Evolutionary conservation across 2,329 filamentous ascomycete genomes (phyloP), one percentile per base, ranked within the genome.

Genomic region (Penicillium brevicompactum): DNA sequence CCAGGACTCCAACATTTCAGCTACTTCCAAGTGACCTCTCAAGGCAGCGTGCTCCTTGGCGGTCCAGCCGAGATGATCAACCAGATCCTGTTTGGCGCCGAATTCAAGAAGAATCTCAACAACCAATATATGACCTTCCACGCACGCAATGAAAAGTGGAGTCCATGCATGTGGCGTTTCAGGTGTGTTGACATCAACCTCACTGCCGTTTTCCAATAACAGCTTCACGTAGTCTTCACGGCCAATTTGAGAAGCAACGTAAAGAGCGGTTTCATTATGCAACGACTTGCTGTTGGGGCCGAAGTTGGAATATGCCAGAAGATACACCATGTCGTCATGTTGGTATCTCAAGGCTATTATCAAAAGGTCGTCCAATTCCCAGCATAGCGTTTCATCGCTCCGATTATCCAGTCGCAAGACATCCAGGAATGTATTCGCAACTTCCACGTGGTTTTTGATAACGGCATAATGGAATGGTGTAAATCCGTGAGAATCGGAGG

Each of bases 31-130:
- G 51, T 74, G 69, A 7, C 73, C 74, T 48, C 67, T 67, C 49
- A 70, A 71, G 2, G 65, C 67, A 3, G 72, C 71, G 49, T 71
- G 63, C 40, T 75, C 72, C 55, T 66, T 66, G 4, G 73, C 67
- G 11, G 65, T 70, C 73, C 71, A 75, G 4, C 73, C 69, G 5
- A 59, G 37, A 37, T 60, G 40, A 53, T 75, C 70, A n/a, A 52
- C 2, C 21, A 63, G 13, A 16, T 45, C 42, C 44, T 57, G 48
- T 53, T 65, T 60, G 10, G 64, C 63, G 41, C 67, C 69, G 16
- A 60, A 64, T 7, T 67, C 51, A 8, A 75, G 49, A 8, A 75
- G 64, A 13, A 61, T 30, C 31, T 67, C 50, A 5, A 64, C 67
- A 45, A 68, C 51, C 1, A 55, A 54, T 1, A 47, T 22, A 42